A percentile compares a stretch with the other conserved stretches of the same genome.
These are phyloP conservation scores for Neopestalotiopsis sp. DNA, from an alignment of 2,329 filamentous ascomycete genomes.

Conservation along the genomic window DNA sequence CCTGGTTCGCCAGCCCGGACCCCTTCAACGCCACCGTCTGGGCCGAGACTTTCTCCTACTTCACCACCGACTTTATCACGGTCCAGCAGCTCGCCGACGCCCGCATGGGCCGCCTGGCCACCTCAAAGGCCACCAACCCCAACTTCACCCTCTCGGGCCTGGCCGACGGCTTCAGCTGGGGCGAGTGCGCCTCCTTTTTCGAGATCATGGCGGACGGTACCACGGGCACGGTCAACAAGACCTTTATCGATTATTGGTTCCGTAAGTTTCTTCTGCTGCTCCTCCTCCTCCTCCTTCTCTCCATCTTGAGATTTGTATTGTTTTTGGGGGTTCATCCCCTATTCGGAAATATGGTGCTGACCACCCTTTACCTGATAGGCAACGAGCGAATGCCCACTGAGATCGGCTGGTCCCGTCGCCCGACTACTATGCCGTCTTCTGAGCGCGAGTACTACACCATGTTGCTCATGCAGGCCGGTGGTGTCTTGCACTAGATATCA, in stretches of 20 bases:
- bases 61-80: slow-evolving; percentile 26
- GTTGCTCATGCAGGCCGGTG: slow-evolving; percentile 6
- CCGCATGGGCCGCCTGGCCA: slow-evolving; percentile 24
- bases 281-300: too few species aligned
- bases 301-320: too few species aligned
- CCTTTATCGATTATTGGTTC: slow-evolving; percentile 15
- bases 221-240: slow-evolving; percentile 6
- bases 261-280: background rate
- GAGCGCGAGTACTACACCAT: slow-evolving; percentile 4
- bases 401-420: slow-evolving; percentile 4
- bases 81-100: slow-evolving; percentile 27
- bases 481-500: background rate
- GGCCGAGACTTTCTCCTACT: slow-evolving; percentile 27
- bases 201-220: slow-evolving; percentile 9
- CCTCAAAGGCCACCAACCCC: slow-evolving; percentile 30
- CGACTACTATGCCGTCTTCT: slow-evolving; percentile 3
- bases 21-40: slow-evolving; percentile 26
- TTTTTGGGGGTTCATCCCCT: too few species aligned
- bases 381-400: slow-evolving; percentile 4
- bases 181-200: slow-evolving; percentile 17
- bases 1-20: slow-evolving; percentile 25
- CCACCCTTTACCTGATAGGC: background rate
- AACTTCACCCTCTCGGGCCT: slow-evolving; percentile 17
- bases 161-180: slow-evolving; percentile 10
- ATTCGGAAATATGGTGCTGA: background rate